Conservation (phyloP, 2,329 filamentous ascomycete species). For the Aspergillus neoniger region DNA sequence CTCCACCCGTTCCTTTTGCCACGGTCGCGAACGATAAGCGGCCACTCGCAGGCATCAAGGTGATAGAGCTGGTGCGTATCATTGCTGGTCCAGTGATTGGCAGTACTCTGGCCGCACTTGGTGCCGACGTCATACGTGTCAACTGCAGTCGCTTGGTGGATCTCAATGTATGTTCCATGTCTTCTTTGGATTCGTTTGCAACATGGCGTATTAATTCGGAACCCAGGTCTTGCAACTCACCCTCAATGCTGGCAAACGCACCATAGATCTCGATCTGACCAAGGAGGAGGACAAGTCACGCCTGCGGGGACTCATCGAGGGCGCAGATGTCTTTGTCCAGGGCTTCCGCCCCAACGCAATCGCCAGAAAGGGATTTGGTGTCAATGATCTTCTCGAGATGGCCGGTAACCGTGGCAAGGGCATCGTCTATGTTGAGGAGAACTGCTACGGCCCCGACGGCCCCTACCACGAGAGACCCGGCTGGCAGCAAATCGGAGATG, state of each 20-base stretch:
- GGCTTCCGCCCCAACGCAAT: constrained; percentile 54
- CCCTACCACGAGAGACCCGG: constrained; percentile 50
- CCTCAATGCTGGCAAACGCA: constrained; percentile 28
- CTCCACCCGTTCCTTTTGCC: background rate
- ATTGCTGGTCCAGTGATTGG: constrained; percentile 1
- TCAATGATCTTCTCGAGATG: constrained; percentile 44
- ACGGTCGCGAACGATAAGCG: background rate
- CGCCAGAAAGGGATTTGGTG: constrained; percentile 30
- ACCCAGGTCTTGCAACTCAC: constrained; percentile 24
- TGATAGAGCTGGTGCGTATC: background rate
- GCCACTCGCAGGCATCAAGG: background rate
- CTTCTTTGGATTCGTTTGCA: background rate
- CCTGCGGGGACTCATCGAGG: constrained; percentile 47
- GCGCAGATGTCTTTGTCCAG: constrained; percentile 57
- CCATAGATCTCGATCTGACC: constrained; percentile 49
- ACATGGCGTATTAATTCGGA: background rate
- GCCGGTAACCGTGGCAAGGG: constrained; percentile 45
- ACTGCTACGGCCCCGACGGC: constrained; percentile 54
- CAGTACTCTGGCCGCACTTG: background rate
- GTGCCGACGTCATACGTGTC: background rate
- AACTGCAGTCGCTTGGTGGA: background rate
- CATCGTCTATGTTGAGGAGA: constrained; percentile 53
- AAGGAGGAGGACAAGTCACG: constrained; percentile 43
- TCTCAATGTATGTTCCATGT: background rate
- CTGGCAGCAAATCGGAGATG: constrained; percentile 57